Evolutionary conservation across 2,329 filamentous ascomycete genomes (phyloP).

Genomic region (Sarocladium strictum): DNA sequence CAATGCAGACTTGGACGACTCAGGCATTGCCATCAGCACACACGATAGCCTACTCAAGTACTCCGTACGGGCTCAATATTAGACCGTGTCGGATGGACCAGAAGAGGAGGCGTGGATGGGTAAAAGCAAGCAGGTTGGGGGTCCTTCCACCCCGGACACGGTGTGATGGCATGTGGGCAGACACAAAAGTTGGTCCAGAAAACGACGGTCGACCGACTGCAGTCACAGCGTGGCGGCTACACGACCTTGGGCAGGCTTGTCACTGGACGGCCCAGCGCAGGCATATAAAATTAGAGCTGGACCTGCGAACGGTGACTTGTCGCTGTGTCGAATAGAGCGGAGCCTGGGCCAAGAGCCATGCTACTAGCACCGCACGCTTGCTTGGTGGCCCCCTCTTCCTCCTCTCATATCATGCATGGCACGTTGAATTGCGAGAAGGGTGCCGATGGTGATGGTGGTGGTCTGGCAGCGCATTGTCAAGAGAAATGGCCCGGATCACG

Average conservation of each 20-base stretch:
- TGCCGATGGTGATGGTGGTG: not conserved
- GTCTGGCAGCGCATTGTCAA: not conserved
- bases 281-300: conserved; percentile 39
- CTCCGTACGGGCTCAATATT: not conserved
- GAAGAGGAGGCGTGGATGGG: not conserved
- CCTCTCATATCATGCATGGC: not conserved
- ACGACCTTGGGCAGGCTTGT: conserved; percentile 31
- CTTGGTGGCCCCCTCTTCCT: not conserved
- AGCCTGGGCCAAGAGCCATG: conserved; percentile 6
- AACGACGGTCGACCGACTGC: conserved; percentile 13
- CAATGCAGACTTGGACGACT: not conserved
- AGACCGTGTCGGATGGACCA: not conserved
- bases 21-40: not conserved
- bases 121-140: conserved; percentile 2
- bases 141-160: not conserved
- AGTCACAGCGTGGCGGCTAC: conserved; percentile 40
- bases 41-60: not conserved
- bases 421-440: not conserved
- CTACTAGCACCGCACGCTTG: conserved; percentile 1
- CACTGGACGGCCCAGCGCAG: conserved; percentile 33
- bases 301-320: conserved; percentile 17
- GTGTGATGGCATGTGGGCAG: conserved; percentile 4
- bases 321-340: conserved; percentile 3
- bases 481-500: not conserved
- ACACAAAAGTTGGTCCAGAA: not conserved